Evolutionary conservation across 495 filamentous ascomycete genomes (phyloP).

Genomic region (Penicillium nucicola): DNA sequence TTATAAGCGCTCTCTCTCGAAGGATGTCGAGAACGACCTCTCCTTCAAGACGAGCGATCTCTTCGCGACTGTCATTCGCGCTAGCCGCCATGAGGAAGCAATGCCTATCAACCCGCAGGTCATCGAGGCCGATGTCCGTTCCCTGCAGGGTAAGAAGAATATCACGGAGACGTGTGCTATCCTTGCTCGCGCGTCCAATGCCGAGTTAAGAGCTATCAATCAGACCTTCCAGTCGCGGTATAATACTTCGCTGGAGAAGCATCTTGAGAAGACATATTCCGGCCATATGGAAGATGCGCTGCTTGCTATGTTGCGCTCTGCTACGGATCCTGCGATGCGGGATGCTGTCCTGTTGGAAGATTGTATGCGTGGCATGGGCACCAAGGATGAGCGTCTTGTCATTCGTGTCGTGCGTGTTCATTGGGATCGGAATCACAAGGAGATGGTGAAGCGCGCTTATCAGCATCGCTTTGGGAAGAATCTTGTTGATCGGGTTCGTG

Average conservation of each 20-base stretch:
- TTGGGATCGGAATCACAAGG: constrained; percentile 72
- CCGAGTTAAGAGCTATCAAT: constrained; percentile 76
- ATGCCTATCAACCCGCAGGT: constrained; percentile 64
- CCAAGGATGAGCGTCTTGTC: constrained; percentile 78
- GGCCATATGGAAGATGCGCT: constrained; percentile 90
- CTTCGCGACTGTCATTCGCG: constrained; percentile 74
- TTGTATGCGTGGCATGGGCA: constrained; percentile 81
- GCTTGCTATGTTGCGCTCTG: constrained; percentile 72
- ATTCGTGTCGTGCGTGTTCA: constrained; percentile 69
- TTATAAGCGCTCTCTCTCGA: constrained; percentile 58
- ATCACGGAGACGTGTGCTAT: constrained; percentile 73
- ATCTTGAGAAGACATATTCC: constrained; percentile 76
- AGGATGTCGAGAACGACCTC: constrained; percentile 71
- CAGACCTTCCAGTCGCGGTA: constrained; percentile 67
- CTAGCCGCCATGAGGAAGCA: constrained; percentile 69
- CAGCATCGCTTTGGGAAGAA: constrained; percentile 57
- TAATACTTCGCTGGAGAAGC: constrained; percentile 60
- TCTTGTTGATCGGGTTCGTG: constrained; percentile 61
- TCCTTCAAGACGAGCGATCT: constrained; percentile 80
- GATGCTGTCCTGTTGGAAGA: constrained; percentile 80
- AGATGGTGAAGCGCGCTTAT: constrained; percentile 72
- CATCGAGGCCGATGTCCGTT: constrained; percentile 67
- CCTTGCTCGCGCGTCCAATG: constrained; percentile 67
- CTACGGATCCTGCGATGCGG: constrained; percentile 73
- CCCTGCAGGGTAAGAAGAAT: constrained; percentile 66